A percentile compares a stretch with the other conserved stretches of the same genome.
These are phyloP conservation scores for Lipomyces anomalus DNA, from an alignment of 805 yeast genomes.

Conservation along the genomic window DNA sequence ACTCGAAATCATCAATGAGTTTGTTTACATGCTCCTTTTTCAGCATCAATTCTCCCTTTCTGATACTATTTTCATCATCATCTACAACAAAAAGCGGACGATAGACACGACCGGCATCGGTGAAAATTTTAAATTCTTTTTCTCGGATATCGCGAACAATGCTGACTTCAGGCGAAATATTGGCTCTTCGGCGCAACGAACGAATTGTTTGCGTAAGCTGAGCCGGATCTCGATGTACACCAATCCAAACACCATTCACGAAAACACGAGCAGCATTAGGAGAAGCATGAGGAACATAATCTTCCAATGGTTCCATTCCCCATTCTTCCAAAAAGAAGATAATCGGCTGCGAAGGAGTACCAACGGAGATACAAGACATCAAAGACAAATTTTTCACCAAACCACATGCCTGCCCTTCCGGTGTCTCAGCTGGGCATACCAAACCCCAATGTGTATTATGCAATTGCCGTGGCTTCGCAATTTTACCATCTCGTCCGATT, in stretches of 20 bases:
- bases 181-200: conserved; percentile 88
- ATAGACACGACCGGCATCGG: conserved; percentile 98
- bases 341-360: conserved; percentile 94
- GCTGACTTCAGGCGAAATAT: conserved; percentile 92
- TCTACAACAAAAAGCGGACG: conserved; percentile 94
- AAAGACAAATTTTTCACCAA: conserved; percentile 91
- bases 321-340: conserved; percentile 91
- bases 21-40: conserved; percentile 78
- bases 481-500: conserved; percentile 97
- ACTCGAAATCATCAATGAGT: conserved; percentile 49
- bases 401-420: conserved; percentile 99
- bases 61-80: conserved; percentile 46
- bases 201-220: conserved; percentile 84
- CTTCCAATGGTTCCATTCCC: conserved; percentile 98
- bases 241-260: conserved; percentile 99
- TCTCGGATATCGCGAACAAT: conserved; percentile 96
- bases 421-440: conserved; percentile 99
- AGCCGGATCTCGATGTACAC: conserved; percentile 96
- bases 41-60: conserved; percentile 70
- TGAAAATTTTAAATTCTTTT: conserved; percentile 89
- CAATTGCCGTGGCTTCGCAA: conserved; percentile 97
- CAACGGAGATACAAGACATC: conserved; percentile 97
- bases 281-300: conserved; percentile 85
- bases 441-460: conserved; percentile 99
- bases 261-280: conserved; percentile 91